A percentile compares a stretch with the other conserved stretches of the same genome.
Conservation (phyloP, 345 rosid genomes). For the Brassica carinata region DNA sequence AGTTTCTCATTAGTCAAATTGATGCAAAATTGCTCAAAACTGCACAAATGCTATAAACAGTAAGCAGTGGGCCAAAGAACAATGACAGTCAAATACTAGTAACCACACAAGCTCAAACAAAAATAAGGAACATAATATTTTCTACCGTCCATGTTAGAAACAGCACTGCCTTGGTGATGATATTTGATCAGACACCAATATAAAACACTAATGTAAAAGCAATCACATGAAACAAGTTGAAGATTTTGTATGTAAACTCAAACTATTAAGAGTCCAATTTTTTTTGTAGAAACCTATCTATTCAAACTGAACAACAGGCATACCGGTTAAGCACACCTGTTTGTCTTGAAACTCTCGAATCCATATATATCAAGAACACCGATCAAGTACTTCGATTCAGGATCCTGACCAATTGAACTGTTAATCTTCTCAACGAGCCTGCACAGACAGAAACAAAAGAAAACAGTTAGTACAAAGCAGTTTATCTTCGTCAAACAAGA, state of each 20-base stretch:
- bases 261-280: conserved; percentile 10
- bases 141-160: conserved; percentile 5
- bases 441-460: conserved; percentile 22
- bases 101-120: conserved; percentile 23
- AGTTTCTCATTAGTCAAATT: conserved; percentile 99
- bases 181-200: conserved; percentile 13
- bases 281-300: conserved; percentile 36
- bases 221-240: conserved; percentile 1
- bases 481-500: conserved; percentile 12
- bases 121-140: conserved; percentile 11
- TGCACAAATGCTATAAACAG: conserved; percentile 46
- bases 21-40: conserved; percentile 99
- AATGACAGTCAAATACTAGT: not conserved
- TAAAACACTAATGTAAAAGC: conserved; percentile 16
- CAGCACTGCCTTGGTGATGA: conserved; percentile 29
- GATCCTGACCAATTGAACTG: conserved; percentile 94
- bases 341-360: conserved; percentile 99
- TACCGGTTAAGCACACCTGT: conserved; percentile 98
- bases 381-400: conserved; percentile 79
- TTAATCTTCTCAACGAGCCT: conserved; percentile 97
- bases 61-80: conserved; percentile 30
- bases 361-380: conserved; percentile 99
- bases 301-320: conserved; percentile 54
- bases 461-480: conserved; percentile 14
- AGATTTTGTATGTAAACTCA: not conserved